Conservation (phyloP, 345 rosid genomes). For the Sisymbrium irio region DNA sequence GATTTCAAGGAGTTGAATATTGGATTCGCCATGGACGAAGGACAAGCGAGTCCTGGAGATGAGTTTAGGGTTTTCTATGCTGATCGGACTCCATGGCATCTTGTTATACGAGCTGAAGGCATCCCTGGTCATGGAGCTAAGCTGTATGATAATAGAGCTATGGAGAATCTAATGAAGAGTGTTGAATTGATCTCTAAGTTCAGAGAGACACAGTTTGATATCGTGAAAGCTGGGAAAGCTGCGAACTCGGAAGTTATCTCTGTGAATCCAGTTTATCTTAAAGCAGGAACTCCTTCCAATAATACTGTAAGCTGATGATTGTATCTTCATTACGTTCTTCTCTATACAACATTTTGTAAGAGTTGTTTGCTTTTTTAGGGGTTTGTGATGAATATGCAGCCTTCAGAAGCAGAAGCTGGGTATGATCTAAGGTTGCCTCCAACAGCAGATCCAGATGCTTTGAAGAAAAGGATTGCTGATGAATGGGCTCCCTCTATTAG, state of each 20-base stretch:
- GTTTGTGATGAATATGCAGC: constrained; percentile 91
- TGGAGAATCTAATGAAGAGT: constrained; percentile 95
- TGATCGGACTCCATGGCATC: constrained; percentile 65
- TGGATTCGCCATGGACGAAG: constrained; percentile 84
- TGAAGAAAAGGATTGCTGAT: too few species aligned
- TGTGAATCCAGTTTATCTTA: constrained; percentile 78
- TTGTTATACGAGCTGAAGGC: constrained; percentile 57
- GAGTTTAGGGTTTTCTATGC: constrained; percentile 73
- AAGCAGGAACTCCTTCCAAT: constrained; percentile 74
- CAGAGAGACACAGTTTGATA: constrained; percentile 70
- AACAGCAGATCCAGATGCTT: constrained; percentile 30
- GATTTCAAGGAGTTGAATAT: constrained; percentile 65
- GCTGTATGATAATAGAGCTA: constrained; percentile 72
- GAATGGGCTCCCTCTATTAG: too few species aligned
- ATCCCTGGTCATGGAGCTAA: constrained; percentile 79
- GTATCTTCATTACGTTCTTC: not conserved
- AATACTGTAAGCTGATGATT: constrained; percentile 44
- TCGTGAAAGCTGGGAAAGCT: constrained; percentile 70
- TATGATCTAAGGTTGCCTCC: constrained; percentile 84
- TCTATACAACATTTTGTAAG: not conserved
- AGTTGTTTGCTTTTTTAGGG: constrained; percentile 45
- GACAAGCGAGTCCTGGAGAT: constrained; percentile 69
- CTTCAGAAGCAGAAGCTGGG: constrained; percentile 94
- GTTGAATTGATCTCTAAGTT: constrained; percentile 60
- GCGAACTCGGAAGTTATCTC: constrained; percentile 72